phyloP scores from a whole-genome alignment of 2,329 filamentous ascomycete genomes.

The Neopestalotiopsis sp. region DNA sequence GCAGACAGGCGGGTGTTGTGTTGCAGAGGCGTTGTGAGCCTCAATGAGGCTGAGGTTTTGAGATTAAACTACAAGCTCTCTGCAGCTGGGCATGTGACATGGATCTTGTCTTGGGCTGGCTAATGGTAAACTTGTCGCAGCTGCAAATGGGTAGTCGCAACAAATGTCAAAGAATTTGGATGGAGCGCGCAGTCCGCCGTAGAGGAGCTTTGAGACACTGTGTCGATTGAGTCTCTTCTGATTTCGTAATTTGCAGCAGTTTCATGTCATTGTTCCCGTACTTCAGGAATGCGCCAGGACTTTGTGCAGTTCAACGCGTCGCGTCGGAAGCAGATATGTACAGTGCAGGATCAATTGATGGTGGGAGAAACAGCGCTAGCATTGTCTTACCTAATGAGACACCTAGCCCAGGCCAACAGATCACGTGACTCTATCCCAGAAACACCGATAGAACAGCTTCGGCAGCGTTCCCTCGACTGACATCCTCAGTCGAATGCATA shows the following conservation, averaged over 20 bases:
- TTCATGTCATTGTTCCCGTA: constrained; percentile 7
- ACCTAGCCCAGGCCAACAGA: neutral
- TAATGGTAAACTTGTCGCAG: neutral
- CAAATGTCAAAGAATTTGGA: constrained; percentile 13
- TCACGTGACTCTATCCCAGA: neutral
- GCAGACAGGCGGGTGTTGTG: neutral
- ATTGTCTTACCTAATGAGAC: neutral
- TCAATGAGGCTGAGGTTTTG: constrained; percentile 2
- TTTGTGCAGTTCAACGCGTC: neutral
- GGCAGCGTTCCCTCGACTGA: neutral
- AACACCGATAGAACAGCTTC: neutral
- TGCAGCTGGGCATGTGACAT: constrained; percentile 15
- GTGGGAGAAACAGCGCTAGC: neutral
- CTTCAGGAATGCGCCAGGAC: constrained; percentile 4
- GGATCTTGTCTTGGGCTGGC: neutral
- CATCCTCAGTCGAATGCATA: neutral
- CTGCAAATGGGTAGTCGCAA: neutral
- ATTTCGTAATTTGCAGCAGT: neutral
- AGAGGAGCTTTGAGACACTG: neutral
- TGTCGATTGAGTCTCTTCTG: neutral
- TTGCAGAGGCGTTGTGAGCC: neutral
- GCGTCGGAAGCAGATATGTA: neutral
- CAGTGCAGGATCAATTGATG: too few species aligned
- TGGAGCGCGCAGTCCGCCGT: neutral
- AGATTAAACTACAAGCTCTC: constrained; percentile 6